A percentile compares a stretch with the other conserved stretches of the same genome.
phyloP scores from a whole-genome alignment of 306 rosid species.

The Citrullus amarus region DNA sequence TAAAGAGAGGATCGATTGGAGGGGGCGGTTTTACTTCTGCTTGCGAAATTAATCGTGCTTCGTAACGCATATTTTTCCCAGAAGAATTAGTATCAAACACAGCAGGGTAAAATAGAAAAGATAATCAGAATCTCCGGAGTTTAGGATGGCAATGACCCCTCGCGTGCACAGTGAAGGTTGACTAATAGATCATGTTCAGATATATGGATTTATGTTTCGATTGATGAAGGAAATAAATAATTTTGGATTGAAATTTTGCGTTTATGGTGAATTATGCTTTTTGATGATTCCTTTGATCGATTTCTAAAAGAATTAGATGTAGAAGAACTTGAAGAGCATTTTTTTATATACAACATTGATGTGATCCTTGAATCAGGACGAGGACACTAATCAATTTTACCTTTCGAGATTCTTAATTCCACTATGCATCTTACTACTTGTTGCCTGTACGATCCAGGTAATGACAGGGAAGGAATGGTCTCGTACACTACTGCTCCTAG shows the following conservation, averaged over 20 bases:
- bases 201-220: background rate
- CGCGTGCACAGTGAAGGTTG: background rate
- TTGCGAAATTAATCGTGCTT: background rate
- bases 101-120: background rate
- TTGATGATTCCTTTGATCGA: background rate
- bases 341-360: background rate
- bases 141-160: background rate
- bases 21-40: background rate
- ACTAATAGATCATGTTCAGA: background rate
- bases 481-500: slow-evolving; percentile 23
- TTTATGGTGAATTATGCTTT: background rate
- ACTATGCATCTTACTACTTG: background rate
- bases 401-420: background rate
- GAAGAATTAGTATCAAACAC: background rate
- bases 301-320: background rate
- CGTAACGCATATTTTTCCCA: background rate
- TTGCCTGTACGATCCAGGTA: slow-evolving; percentile 33
- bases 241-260: background rate
- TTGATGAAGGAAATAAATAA: background rate
- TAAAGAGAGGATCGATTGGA: background rate
- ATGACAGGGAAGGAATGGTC: slow-evolving; percentile 32
- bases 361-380: background rate
- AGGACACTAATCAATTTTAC: background rate
- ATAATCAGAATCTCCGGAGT: background rate
- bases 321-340: background rate